These are phyloP conservation scores for Ogataea nitratoaversa DNA, from an alignment of 805 yeast genomes.

Conservation along the genomic window DNA sequence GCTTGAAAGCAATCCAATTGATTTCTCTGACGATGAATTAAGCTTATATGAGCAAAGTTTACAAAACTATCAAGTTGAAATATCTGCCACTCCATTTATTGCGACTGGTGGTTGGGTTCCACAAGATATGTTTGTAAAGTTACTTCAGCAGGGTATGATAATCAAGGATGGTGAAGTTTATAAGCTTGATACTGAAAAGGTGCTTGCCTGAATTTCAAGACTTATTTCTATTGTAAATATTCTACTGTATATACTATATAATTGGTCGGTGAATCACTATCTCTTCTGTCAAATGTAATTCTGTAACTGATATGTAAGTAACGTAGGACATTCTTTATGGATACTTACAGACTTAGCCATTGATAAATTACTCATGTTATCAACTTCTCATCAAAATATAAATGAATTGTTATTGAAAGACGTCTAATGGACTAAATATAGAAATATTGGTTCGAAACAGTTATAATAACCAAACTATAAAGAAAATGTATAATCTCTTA, in stretches of 20 bases:
- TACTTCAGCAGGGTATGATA: slow-evolving; percentile 65
- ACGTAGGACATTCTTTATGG: too few relatives aligned
- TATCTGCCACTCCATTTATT: slow-evolving; percentile 73
- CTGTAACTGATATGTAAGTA: too few relatives aligned
- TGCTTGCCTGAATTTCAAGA: slow-evolving; percentile 15
- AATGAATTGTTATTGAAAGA: too few relatives aligned
- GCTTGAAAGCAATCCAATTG: slow-evolving; percentile 50
- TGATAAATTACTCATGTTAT: too few relatives aligned
- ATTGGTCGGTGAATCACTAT: not conserved
- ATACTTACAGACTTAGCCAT: too few relatives aligned
- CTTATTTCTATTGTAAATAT: too few relatives aligned
- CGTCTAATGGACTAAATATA: too few relatives aligned
- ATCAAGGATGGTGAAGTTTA: slow-evolving; percentile 52
- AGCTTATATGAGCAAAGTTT: slow-evolving; percentile 54
- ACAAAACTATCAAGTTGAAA: slow-evolving; percentile 62
- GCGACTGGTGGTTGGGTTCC: slow-evolving; percentile 96
- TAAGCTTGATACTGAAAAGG: slow-evolving; percentile 27
- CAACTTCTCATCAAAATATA: too few relatives aligned
- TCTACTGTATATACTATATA: not conserved
- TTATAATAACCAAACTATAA: too few relatives aligned
- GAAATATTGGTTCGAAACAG: too few relatives aligned
- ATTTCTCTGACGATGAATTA: slow-evolving; percentile 54
- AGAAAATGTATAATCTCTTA: too few relatives aligned
- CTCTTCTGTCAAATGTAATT: too few relatives aligned
- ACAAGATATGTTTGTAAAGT: slow-evolving; percentile 79